phyloP scores from a whole-genome alignment of 1,139 yeast genomes.

The Yamadazyma jaroonii region DNA sequence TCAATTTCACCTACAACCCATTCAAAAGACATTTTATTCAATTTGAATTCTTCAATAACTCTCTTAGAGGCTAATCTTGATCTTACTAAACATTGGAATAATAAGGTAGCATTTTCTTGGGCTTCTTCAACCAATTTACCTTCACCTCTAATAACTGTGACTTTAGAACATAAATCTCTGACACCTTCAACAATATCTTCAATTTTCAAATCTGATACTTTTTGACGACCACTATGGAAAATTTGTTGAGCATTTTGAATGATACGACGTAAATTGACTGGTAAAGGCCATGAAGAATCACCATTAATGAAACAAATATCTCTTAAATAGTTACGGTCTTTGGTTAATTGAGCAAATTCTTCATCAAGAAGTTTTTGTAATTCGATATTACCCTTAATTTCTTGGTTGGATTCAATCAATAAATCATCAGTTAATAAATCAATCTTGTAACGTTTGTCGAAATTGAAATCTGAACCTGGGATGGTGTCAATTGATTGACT shows the following conservation, averaged over 20 bases:
- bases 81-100: slow-evolving; percentile 89
- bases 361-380: slow-evolving; percentile 78
- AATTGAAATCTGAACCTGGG: slow-evolving; percentile 84
- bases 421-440: slow-evolving; percentile 75
- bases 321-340: slow-evolving; percentile 80
- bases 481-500: slow-evolving; percentile 95
- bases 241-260: slow-evolving; percentile 97
- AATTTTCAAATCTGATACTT: slow-evolving; percentile 85
- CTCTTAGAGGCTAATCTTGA: slow-evolving; percentile 91
- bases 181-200: slow-evolving; percentile 78
- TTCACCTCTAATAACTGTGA: slow-evolving; percentile 81
- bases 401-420: slow-evolving; percentile 83
- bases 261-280: slow-evolving; percentile 95
- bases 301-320: slow-evolving; percentile 83
- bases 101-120: slow-evolving; percentile 84
- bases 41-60: slow-evolving; percentile 84
- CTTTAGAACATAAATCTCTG: slow-evolving; percentile 60
- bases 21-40: slow-evolving; percentile 83
- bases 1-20: slow-evolving; percentile 97
- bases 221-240: slow-evolving; percentile 87
- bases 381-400: slow-evolving; percentile 85
- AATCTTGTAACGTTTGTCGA: slow-evolving; percentile 81
- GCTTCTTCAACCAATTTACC: slow-evolving; percentile 76
- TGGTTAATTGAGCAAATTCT: slow-evolving; percentile 73
- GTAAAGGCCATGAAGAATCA: slow-evolving; percentile 96